phyloP scores from a whole-genome alignment of 2,329 filamentous ascomycete genomes.

The Alternaria sp. region DNA sequence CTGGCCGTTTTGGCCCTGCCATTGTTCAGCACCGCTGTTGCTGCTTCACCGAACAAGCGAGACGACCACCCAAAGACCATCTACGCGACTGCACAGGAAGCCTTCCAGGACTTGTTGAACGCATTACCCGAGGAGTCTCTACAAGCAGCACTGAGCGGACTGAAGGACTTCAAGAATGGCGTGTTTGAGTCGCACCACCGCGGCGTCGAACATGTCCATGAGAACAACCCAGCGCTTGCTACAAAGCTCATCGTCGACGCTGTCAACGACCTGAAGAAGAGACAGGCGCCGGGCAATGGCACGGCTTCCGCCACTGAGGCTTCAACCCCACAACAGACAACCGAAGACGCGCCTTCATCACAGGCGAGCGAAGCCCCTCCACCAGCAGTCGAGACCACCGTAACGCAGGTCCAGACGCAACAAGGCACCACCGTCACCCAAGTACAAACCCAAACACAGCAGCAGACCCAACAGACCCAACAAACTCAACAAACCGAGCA shows the following conservation, averaged over 20 bases:
- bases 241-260: slow-evolving; percentile 69
- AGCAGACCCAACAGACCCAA: slow-evolving; percentile 1
- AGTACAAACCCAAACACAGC: not conserved
- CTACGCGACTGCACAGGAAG: slow-evolving; percentile 46
- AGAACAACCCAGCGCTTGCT: slow-evolving; percentile 66
- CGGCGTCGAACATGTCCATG: slow-evolving; percentile 68
- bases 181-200: slow-evolving; percentile 70
- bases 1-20: slow-evolving; percentile 42
- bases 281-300: slow-evolving; percentile 45
- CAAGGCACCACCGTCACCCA: not conserved
- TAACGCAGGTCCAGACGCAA: slow-evolving; percentile 1
- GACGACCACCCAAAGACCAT: slow-evolving; percentile 19
- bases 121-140: slow-evolving; percentile 66
- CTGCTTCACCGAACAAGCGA: slow-evolving; percentile 27
- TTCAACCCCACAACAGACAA: slow-evolving; percentile 5
- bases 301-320: slow-evolving; percentile 17
- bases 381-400: slow-evolving; percentile 5
- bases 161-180: slow-evolving; percentile 70
- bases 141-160: slow-evolving; percentile 70
- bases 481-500: slow-evolving; percentile 4
- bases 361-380: slow-evolving; percentile 6
- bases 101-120: slow-evolving; percentile 63
- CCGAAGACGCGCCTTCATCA: slow-evolving; percentile 10
- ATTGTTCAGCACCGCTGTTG: slow-evolving; percentile 32
- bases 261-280: slow-evolving; percentile 56